Base-by-base conservation (phyloP, 805 yeast species). In the Monosporozyma aerobia region DNA sequence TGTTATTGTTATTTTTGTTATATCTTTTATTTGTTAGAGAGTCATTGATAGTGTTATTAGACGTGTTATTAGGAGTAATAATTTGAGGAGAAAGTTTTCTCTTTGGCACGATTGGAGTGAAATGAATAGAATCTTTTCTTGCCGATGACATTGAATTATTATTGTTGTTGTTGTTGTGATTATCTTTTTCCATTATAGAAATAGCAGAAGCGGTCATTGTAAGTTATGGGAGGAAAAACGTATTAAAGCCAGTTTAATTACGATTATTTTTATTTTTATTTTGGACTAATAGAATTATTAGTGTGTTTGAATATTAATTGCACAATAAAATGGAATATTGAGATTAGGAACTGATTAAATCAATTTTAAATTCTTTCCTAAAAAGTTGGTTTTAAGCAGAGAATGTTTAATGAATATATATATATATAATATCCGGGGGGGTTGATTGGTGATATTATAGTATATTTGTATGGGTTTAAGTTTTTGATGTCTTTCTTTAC, bases 21-120 rank as follows among this genome's bases (percentile, higher is more conserved):
- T 19, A 16, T 9, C 19, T 46, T 39, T 30, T 27, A 23, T 39
- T 47, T 14, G 10, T 22, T 11, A 23, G 33, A 5, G 29, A 23
- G 30, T 43, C 39, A 13, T 32, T 16, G 8, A 32, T 44, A 9
- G 16, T 33, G 19, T 11, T 43, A n/a, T 10, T 35, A 27, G 16
- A 45, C 19, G 35, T 11, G 7, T 5, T 27, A 7, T 27, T 27
- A 7, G 37, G 10, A n/a, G n/a, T 16, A 8, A 5, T 13, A 2
- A 33, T 8, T 23, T 23, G 37, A 39, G 13, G 11, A 11, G 47
- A 49, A 3, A 32, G 32, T 22, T 27, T 33, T 35, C 39, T 51
- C 44, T 55, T 55, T 33, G 58, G 58, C 16, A 55, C 49, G 14
- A 55, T 29, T 14, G 56, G 56, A 4, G 58, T 51, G 40, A 51